These are phyloP conservation scores for Chrysopogon serrulatus DNA, from an alignment of 176 grass and related monocot genomes.

Conservation along the genomic window DNA sequence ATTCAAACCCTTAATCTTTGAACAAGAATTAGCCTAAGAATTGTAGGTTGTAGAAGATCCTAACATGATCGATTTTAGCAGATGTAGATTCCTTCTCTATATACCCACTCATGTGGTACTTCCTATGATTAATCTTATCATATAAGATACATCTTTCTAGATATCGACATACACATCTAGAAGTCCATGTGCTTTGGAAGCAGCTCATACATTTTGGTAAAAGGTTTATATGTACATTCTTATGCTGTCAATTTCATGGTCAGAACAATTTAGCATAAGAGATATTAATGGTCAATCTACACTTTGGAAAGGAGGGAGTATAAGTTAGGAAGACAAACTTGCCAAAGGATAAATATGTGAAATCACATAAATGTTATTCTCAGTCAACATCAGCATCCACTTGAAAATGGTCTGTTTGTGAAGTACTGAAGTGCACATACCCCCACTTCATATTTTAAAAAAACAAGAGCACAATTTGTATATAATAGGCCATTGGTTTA, in stretches of 20 bases:
- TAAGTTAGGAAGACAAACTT: not conserved
- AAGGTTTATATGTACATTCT: not conserved
- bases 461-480: not conserved
- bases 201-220: not conserved
- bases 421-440: not conserved
- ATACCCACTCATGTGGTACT: not conserved
- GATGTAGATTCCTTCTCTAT: not conserved
- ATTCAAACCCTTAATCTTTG: not conserved
- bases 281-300: not conserved
- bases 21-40: not conserved
- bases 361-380: not conserved
- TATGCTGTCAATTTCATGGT: not conserved
- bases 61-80: not conserved
- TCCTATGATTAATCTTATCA: not conserved
- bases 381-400: not conserved
- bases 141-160: not conserved
- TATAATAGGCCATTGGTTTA: not conserved
- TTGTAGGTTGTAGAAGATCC: not conserved
- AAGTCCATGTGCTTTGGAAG: not conserved
- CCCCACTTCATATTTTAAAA: not conserved
- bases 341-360: not conserved
- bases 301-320: not conserved
- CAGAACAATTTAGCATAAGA: not conserved
- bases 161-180: not conserved
- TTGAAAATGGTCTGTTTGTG: not conserved